phyloP scores from a whole-genome alignment of 2,329 filamentous ascomycete genomes.

The Didymella lethalis region DNA sequence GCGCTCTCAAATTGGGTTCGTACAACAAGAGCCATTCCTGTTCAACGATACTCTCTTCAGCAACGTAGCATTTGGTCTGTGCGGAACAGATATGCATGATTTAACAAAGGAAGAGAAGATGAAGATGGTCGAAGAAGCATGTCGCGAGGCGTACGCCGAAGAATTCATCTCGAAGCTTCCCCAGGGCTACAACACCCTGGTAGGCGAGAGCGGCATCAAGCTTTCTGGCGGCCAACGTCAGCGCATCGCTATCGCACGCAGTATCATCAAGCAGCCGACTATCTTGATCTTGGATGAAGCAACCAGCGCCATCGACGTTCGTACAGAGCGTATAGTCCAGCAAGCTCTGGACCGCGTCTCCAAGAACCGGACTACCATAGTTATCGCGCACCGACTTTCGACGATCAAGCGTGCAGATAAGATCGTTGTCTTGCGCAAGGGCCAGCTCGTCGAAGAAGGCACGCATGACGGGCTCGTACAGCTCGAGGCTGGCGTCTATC shows the following conservation, averaged over 20 bases:
- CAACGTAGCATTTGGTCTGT: constrained; percentile 51
- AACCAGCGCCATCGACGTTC: constrained; percentile 70
- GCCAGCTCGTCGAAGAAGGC: constrained; percentile 75
- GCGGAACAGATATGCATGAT: constrained; percentile 58
- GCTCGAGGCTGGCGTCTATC: constrained; percentile 69
- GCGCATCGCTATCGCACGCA: constrained; percentile 76
- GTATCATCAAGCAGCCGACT: constrained; percentile 70
- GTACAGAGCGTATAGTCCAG: constrained; percentile 63
- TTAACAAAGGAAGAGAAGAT: constrained; percentile 64
- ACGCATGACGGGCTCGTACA: constrained; percentile 75
- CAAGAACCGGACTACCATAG: constrained; percentile 72
- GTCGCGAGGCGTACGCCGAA: constrained; percentile 50
- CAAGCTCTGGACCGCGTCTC: constrained; percentile 67
- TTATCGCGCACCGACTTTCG: constrained; percentile 78
- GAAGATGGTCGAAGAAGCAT: constrained; percentile 58
- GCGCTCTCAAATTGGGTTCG: constrained; percentile 56
- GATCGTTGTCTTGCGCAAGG: constrained; percentile 78
- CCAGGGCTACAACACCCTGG: constrained; percentile 73
- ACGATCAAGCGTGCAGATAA: constrained; percentile 80
- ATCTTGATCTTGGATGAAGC: constrained; percentile 80
- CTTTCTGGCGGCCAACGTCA: constrained; percentile 88
- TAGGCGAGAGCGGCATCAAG: constrained; percentile 80
- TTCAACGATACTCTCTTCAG: constrained; percentile 53
- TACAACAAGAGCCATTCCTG: constrained; percentile 53
- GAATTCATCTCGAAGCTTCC: constrained; percentile 50